Conservation (phyloP, 352 stramenopile species). For the Blastocystis hominis region DNA sequence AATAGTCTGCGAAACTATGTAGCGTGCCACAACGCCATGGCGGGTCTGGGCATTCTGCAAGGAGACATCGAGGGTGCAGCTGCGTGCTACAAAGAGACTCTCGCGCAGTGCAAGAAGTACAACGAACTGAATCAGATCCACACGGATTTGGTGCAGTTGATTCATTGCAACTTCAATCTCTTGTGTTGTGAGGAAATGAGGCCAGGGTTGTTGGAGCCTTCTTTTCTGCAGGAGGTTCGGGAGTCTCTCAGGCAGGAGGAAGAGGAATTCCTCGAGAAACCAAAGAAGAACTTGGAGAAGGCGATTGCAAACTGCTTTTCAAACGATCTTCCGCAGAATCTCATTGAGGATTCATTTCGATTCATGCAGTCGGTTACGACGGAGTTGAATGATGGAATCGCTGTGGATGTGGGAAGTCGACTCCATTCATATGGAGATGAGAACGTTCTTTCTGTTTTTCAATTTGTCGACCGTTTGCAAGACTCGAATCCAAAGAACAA, state of each 20-base stretch:
- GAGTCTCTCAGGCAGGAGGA: not conserved
- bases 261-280: not conserved
- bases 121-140: not conserved
- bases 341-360: not conserved
- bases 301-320: not conserved
- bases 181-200: not conserved
- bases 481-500: not conserved
- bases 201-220: not conserved
- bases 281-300: not conserved
- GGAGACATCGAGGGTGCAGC: not conserved
- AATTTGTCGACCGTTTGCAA: not conserved
- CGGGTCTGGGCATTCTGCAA: not conserved
- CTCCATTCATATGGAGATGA: not conserved
- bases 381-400: not conserved
- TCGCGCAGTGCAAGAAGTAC: not conserved
- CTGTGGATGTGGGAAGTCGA: not conserved
- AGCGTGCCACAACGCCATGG: slow-evolving; percentile 1
- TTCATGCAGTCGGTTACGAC: not conserved
- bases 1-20: not conserved
- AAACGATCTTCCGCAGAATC: not conserved
- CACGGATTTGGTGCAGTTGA: not conserved
- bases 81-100: not conserved
- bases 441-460: not conserved
- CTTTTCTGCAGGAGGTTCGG: not conserved
- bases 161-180: slow-evolving; percentile 16